Conservation (phyloP, 2,329 filamentous ascomycete species). For the Chrysoporthe austroafricana region DNA sequence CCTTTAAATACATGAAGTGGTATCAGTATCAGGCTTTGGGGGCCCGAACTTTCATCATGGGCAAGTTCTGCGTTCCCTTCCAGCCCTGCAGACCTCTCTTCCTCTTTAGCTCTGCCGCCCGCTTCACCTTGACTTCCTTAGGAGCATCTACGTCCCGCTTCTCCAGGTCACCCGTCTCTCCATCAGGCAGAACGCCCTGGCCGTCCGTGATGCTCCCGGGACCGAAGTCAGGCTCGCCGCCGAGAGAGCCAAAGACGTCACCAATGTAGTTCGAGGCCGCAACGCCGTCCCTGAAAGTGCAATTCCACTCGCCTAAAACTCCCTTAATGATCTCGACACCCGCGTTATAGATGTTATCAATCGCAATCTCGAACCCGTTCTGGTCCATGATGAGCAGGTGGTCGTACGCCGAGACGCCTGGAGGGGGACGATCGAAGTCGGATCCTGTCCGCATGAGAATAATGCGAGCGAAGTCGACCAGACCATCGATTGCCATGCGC, state of each 20-base stretch:
- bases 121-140: slow-evolving; percentile 12
- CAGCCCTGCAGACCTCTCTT: slow-evolving; percentile 6
- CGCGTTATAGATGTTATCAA: slow-evolving; percentile 68
- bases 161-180: slow-evolving; percentile 31
- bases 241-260: slow-evolving; percentile 71
- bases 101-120: slow-evolving; percentile 14
- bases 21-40: not conserved
- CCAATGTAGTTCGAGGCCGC: slow-evolving; percentile 67
- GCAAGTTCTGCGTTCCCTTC: slow-evolving; percentile 13
- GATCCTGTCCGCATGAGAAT: slow-evolving; percentile 71
- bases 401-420: slow-evolving; percentile 56
- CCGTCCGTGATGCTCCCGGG: slow-evolving; percentile 51
- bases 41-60: slow-evolving; percentile 8
- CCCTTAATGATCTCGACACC: slow-evolving; percentile 68
- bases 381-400: slow-evolving; percentile 65
- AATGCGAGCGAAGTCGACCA: slow-evolving; percentile 68
- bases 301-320: slow-evolving; percentile 64
- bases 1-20: not conserved
- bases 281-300: slow-evolving; percentile 61
- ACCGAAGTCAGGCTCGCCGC: slow-evolving; percentile 68
- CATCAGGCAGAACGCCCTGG: slow-evolving; percentile 35
- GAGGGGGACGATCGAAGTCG: slow-evolving; percentile 72
- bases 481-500: slow-evolving; percentile 57
- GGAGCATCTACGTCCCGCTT: slow-evolving; percentile 14
- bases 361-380: slow-evolving; percentile 65